A percentile compares a stretch with the other conserved stretches of the same genome.
These are phyloP conservation scores for Pichia gijzeniarum DNA, from an alignment of 805 yeast species.

Conservation along the genomic window DNA sequence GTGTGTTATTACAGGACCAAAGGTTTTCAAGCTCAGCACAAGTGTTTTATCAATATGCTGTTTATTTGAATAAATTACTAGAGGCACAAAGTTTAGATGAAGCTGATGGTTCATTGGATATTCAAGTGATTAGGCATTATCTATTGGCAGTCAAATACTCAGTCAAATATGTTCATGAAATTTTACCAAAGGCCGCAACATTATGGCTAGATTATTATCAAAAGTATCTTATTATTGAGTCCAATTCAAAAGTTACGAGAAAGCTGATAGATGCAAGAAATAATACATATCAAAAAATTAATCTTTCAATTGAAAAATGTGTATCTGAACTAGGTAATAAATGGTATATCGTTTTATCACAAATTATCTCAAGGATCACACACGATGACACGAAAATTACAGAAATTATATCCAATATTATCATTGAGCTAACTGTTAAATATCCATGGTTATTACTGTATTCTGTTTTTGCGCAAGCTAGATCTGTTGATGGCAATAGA, in stretches of 20 bases:
- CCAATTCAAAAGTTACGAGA: not conserved
- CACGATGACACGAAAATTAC: constrained; percentile 55
- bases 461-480: constrained; percentile 66
- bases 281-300: constrained; percentile 9
- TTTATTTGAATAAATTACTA: constrained; percentile 68
- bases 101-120: constrained; percentile 47
- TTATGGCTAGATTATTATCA: constrained; percentile 80
- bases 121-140: constrained; percentile 48
- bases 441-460: constrained; percentile 87
- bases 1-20: constrained; percentile 40
- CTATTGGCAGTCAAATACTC: constrained; percentile 56
- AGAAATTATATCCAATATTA: constrained; percentile 48
- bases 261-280: constrained; percentile 4
- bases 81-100: constrained; percentile 47
- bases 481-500: constrained; percentile 48
- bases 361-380: constrained; percentile 70
- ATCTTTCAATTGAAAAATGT: constrained; percentile 16
- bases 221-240: constrained; percentile 16
- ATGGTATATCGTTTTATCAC: constrained; percentile 86
- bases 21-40: constrained; percentile 45
- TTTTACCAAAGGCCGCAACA: constrained; percentile 83
- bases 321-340: constrained; percentile 29
- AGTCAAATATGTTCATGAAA: constrained; percentile 48
- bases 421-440: constrained; percentile 47
- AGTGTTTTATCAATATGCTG: constrained; percentile 74